Evolutionary conservation across 2,329 filamentous ascomycete species (phyloP).

Genomic region (Trichoderma sp.): DNA sequence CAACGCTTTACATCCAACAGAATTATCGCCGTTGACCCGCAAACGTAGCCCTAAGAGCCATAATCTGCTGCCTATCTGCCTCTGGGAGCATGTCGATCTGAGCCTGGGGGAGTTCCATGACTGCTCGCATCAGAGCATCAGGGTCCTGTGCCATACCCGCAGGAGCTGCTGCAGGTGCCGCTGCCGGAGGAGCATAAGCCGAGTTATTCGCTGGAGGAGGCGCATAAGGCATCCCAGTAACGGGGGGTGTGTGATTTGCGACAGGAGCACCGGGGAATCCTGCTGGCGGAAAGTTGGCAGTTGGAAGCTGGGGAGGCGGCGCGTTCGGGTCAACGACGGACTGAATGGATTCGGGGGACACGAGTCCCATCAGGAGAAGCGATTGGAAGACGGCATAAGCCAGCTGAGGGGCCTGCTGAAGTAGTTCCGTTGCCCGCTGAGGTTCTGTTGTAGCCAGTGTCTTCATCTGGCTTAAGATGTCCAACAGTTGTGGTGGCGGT

Average conservation of each 20-base stretch:
- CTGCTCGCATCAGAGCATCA: constrained; percentile 73
- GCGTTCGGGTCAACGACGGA: constrained; percentile 69
- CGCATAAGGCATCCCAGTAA: constrained; percentile 44
- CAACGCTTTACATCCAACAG: neutral
- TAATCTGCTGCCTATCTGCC: constrained; percentile 72
- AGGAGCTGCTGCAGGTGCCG: constrained; percentile 34
- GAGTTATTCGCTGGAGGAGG: constrained; percentile 40
- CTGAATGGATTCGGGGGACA: constrained; percentile 78
- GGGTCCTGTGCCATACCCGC: constrained; percentile 51
- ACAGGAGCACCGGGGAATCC: constrained; percentile 35
- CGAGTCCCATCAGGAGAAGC: constrained; percentile 85
- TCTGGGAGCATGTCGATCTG: constrained; percentile 77
- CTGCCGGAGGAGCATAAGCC: constrained; percentile 36
- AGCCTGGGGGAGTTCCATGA: constrained; percentile 75
- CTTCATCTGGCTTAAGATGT: constrained; percentile 94
- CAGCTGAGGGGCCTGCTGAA: constrained; percentile 86
- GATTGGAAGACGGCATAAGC: constrained; percentile 95
- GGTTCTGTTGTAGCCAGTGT: constrained; percentile 79
- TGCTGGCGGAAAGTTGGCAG: constrained; percentile 35
- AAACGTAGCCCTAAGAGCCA: constrained; percentile 69
- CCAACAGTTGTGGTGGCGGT: constrained; percentile 83
- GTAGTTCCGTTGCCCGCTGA: constrained; percentile 76
- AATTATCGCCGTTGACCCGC: constrained; percentile 38
- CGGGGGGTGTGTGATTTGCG: constrained; percentile 48
- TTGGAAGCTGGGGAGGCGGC: constrained; percentile 34